Evolutionary conservation across 805 yeast species (phyloP), one percentile per base, ranked within the genome.

Genomic region (Schwanniomyces polymorphus): DNA sequence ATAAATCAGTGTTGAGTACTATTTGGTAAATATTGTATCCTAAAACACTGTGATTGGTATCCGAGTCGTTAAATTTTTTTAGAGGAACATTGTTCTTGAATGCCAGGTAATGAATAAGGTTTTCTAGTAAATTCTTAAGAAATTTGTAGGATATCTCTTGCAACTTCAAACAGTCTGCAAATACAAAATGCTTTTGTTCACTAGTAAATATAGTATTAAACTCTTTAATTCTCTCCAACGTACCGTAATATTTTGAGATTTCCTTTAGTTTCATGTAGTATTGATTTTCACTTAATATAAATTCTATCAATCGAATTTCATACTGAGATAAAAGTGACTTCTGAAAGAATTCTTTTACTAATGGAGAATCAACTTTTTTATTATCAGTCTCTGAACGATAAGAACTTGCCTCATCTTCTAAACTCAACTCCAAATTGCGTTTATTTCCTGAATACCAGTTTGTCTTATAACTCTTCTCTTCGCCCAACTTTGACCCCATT

Each of bases 91-190:
- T 17, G 27, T 48, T 14, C n/a, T 38, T 39, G 33, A 48, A 42
- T 7, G 41, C 45, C 28, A 33, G 42, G 14, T 38, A 29, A n/a
- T 12, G 31, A n/a, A 43, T 29, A 25, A 52, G 41, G n/a, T 44
- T 44, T 7, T 46, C 43, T 2, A 47, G 31, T 3, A 48, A 34
- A n/a, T 39, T 27, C 35, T 49, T 49, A 7, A 48, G 27, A 27
- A 53, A 52, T 6, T 33, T 39, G 27, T 39, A 55, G 21, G 54
- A 54, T n/a, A 74, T 53, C 8, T 70, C 68, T 5, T 64, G 46
- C 27, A 78, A 64, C 1, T 74, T 65, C 12, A 63, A 71, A 33
- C 75, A 53, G 50, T 76, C 75, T 1, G 79, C 77, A 60, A 79
- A 78, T 1, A 79, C 51, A 7, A 68, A 44, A 5, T 67, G 39